phyloP scores from a whole-genome alignment of 2,329 filamentous ascomycete species.

The Penicillium nordicum region DNA sequence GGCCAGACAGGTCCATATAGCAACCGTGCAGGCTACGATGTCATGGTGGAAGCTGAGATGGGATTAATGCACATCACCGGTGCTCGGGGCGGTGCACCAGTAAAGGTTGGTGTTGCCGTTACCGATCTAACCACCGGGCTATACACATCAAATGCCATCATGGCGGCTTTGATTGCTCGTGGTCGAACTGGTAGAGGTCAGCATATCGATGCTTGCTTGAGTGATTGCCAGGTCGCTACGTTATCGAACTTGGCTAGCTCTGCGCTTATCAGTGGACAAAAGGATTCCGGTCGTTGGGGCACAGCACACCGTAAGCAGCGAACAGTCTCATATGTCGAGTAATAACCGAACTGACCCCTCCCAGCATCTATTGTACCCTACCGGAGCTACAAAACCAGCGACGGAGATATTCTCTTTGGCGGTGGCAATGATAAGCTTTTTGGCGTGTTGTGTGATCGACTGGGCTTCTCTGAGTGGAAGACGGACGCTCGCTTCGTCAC shows the following conservation, averaged over 20 bases:
- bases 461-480: slow-evolving; percentile 59
- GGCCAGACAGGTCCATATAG: slow-evolving; percentile 92
- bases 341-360: slow-evolving; percentile 25
- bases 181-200: slow-evolving; percentile 75
- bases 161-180: slow-evolving; percentile 82
- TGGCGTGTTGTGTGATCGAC: slow-evolving; percentile 56
- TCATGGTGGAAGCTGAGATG: slow-evolving; percentile 99
- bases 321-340: background rate
- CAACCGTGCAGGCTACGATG: slow-evolving; percentile 87
- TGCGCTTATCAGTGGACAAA: slow-evolving; percentile 79
- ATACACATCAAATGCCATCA: slow-evolving; percentile 92
- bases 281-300: slow-evolving; percentile 87
- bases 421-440: slow-evolving; percentile 63
- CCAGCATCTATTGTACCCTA: slow-evolving; percentile 95
- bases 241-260: slow-evolving; percentile 94
- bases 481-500: slow-evolving; percentile 55
- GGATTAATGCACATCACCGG: slow-evolving; percentile 99
- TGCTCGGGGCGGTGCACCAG: slow-evolving; percentile 78
- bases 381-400: slow-evolving; percentile 67
- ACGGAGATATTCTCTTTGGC: slow-evolving; percentile 62
- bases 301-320: slow-evolving; percentile 76
- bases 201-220: slow-evolving; percentile 86
- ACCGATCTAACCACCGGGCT: slow-evolving; percentile 93
- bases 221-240: slow-evolving; percentile 92
- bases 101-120: slow-evolving; percentile 96